A percentile compares a stretch with the other conserved stretches of the same genome.
These are phyloP conservation scores for Podaxis carcinomalis DNA, from an alignment of 768 basidiomycete species.

Conservation along the genomic window DNA sequence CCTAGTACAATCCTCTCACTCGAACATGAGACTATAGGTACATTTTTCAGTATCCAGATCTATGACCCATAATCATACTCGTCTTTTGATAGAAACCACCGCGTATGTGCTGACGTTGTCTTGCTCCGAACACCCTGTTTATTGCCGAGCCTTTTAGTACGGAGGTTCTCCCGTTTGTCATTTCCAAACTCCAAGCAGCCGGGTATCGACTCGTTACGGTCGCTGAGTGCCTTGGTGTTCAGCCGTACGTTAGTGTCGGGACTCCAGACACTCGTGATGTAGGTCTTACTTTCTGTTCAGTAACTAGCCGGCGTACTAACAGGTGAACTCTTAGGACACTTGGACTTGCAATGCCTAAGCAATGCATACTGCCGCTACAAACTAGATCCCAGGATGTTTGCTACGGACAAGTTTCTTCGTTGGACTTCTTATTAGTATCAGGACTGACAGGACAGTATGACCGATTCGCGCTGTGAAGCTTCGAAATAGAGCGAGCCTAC, in stretches of 20 bases:
- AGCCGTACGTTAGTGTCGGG: constrained; percentile 27
- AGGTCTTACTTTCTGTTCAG: constrained; percentile 2
- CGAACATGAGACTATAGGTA: constrained; percentile 31
- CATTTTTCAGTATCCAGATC: constrained; percentile 1
- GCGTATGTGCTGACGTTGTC: constrained; percentile 1
- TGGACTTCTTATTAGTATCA: no score
- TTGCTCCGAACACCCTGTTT: not conserved
- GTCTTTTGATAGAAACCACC: not conserved
- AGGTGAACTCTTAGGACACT: not conserved
- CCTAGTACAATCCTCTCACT: constrained; percentile 31
- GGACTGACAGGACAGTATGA: no score
- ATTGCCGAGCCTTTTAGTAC: constrained; percentile 14
- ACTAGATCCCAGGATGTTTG: no score
- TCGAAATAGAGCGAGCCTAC: no score
- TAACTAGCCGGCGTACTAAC: not conserved
- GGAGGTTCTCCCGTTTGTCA: constrained; percentile 30
- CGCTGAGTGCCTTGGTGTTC: constrained; percentile 31
- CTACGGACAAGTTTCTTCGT: no score
- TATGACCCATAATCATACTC: not conserved
- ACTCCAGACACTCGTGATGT: constrained; percentile 26
- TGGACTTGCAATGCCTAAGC: not conserved
- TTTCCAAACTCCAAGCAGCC: constrained; percentile 27
- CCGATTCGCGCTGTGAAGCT: no score
- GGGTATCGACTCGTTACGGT: constrained; percentile 36
- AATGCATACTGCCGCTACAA: not conserved